A percentile compares a stretch with the other conserved stretches of the same genome.
phyloP scores from a whole-genome alignment of 1,284 basidiomycete species.

The Kwoniella shivajii region DNA sequence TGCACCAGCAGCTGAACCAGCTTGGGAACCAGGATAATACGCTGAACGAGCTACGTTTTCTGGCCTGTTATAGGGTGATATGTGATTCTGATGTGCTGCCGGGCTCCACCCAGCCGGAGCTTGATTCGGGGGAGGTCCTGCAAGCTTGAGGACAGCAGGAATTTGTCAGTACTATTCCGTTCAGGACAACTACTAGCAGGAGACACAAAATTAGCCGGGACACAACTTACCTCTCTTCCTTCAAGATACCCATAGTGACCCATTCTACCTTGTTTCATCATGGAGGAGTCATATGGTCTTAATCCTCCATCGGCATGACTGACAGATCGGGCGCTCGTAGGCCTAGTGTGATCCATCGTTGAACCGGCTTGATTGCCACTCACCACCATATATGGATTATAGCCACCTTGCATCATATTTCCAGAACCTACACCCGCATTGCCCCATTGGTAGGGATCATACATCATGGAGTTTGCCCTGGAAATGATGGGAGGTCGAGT shows the following conservation, averaged over 20 bases:
- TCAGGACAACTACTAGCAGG: background rate
- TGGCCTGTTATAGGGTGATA: conserved; percentile 5
- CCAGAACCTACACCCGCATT: conserved; percentile 1
- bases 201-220: background rate
- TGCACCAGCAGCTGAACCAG: conserved; percentile 1
- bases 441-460: conserved; percentile 20
- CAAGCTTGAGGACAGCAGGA: no score
- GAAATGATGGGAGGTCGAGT: conserved; percentile 4
- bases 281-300: conserved; percentile 34
- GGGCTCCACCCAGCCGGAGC: conserved; percentile 36
- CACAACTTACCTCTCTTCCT: conserved; percentile 35
- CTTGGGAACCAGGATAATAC: conserved; percentile 8
- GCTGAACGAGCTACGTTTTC: conserved; percentile 2
- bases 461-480: conserved; percentile 21
- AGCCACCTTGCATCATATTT: conserved; percentile 8
- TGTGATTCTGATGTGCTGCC: background rate
- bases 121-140: conserved; percentile 42
- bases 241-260: conserved; percentile 48
- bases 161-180: no score
- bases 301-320: conserved; percentile 11
- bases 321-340: no score
- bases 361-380: conserved; percentile 1
- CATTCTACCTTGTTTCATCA: conserved; percentile 40
- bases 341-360: no score
- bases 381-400: conserved; percentile 25